Base-by-base conservation (phyloP, 345 rosid species). In the Euphorbia tirucalli region DNA sequence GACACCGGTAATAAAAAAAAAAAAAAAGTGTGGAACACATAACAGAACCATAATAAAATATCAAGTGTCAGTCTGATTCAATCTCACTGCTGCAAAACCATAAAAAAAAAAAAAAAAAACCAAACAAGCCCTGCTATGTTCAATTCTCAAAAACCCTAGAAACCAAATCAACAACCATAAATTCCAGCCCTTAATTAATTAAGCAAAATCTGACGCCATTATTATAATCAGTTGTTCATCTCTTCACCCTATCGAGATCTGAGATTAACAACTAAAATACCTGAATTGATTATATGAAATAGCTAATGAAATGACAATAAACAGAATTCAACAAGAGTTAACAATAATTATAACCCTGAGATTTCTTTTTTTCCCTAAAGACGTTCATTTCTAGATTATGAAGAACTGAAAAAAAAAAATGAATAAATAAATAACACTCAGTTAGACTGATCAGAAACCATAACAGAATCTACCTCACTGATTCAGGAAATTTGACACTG, bases 111-210 rank as follows among this genome's bases (percentile, higher is more conserved):
- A n/a, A n/a, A 18, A 46, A 75, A 76, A 70, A 66, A 71, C 79
- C 48, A 79, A 68, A 79, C 54, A 76, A 68, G 48, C 83, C 67
- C 72, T 61, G 31, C 56, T 76, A 65, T 77, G 71, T 77, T 59
- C 70, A 67, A 61, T n/a, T n/a, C n/a, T n/a, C n/a, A n/a, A n/a
- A n/a, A n/a, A n/a, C n/a, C n/a, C n/a, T n/a, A n/a, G n/a, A n/a
- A n/a, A n/a, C n/a, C n/a, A n/a, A n/a, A n/a, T n/a, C n/a, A n/a
- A n/a, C n/a, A n/a, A n/a, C n/a, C n/a, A n/a, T n/a, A n/a, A n/a
- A n/a, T n/a, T n/a, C n/a, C n/a, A n/a, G n/a, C n/a, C n/a, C n/a
- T n/a, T n/a, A n/a, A n/a, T n/a, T n/a, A n/a, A n/a, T n/a, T n/a
- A n/a, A n/a, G n/a, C n/a, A n/a, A n/a, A n/a, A n/a, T n/a, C n/a